Evolutionary conservation across 805 yeast species (phyloP).

Genomic region (Candida railenensis): DNA sequence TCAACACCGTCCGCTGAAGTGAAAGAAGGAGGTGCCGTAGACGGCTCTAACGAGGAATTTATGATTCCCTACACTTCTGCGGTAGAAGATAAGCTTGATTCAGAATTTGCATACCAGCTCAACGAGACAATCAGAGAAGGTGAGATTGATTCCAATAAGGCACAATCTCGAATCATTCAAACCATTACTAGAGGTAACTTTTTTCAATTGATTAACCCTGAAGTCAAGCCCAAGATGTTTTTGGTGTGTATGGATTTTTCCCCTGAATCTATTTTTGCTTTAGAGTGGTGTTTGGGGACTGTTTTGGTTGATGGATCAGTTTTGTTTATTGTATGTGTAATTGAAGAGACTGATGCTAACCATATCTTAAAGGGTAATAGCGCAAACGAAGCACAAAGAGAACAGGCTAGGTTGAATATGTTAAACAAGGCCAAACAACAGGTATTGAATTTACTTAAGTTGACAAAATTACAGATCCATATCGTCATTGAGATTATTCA

Average conservation of each 20-base stretch:
- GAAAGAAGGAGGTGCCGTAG: constrained; percentile 7
- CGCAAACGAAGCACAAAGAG: constrained; percentile 34
- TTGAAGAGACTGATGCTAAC: constrained; percentile 46
- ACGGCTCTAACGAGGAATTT: constrained; percentile 24
- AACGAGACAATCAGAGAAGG: constrained; percentile 56
- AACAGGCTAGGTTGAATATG: constrained; percentile 36
- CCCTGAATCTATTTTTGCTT: constrained; percentile 77
- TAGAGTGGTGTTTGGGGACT: constrained; percentile 87
- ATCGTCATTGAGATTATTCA: constrained; percentile 72
- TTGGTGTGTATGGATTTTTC: constrained; percentile 79
- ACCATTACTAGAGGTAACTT: constrained; percentile 50
- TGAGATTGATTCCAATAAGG: constrained; percentile 50
- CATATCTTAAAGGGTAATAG: constrained; percentile 42
- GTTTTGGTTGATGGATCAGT: constrained; percentile 82
- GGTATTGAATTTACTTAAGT: constrained; percentile 49
- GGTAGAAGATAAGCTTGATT: constrained; percentile 61
- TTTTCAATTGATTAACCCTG: constrained; percentile 44
- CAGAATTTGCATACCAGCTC: constrained; percentile 53
- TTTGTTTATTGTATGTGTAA: constrained; percentile 65
- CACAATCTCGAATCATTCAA: constrained; percentile 60
- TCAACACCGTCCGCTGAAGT: constrained; percentile 8
- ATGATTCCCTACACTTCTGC: constrained; percentile 69
- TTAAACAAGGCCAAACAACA: constrained; percentile 43
- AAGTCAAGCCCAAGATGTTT: constrained; percentile 55
- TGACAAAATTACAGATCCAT: constrained; percentile 71